Base-by-base conservation (phyloP, 2,329 filamentous ascomycete genomes). In the Botrytis fragariae region DNA sequence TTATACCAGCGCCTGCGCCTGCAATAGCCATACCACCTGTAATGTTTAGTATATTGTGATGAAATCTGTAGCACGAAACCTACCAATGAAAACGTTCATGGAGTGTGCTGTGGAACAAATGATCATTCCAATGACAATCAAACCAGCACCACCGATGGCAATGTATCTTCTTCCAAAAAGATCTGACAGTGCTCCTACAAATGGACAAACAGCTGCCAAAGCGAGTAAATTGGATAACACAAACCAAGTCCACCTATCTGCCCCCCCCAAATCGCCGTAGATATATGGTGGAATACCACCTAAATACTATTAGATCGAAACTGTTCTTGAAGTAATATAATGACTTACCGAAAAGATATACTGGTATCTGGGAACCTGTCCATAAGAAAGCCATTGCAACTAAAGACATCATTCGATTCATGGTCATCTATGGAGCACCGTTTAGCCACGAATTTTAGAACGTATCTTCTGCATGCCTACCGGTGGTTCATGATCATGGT, bases 131-230 rank as follows among this genome's bases (percentile, higher is more conserved):
- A 90, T 75, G 44, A 89, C 83, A 70, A 91, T 82, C 57, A 89
- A 82, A 0, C 81, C 74, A 20, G 85, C 85, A 12, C 90, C 90
- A 5, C 85, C 80, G 39, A 90, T 76, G 25, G 83, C 89, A 57
- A 91, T 88, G 78, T 86, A 87, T 74, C 88, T 85, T 74, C 90
- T 87, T 71, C 90, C 89, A 67, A 91, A 82, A 10, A 91, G 82
- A 82, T 92, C 90, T 1, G 89, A 91, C 0, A 92, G 81, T 1
- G 88, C 87, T 18, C 91, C 91, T 2, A 93, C 90, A 77, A 93
- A 90, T 16, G 88, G 88, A 74, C 87, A 89, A 2, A 90, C 82
- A 4, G 85, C 86, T 4, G 87, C 87, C 65, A 87, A 84, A 4
- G 86, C 84, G n/a, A 90, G 84, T 10, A 90, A 82, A 75, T 89